phyloP scores from a whole-genome alignment of 768 basidiomycete genomes.

The Butyriboletus loyo region DNA sequence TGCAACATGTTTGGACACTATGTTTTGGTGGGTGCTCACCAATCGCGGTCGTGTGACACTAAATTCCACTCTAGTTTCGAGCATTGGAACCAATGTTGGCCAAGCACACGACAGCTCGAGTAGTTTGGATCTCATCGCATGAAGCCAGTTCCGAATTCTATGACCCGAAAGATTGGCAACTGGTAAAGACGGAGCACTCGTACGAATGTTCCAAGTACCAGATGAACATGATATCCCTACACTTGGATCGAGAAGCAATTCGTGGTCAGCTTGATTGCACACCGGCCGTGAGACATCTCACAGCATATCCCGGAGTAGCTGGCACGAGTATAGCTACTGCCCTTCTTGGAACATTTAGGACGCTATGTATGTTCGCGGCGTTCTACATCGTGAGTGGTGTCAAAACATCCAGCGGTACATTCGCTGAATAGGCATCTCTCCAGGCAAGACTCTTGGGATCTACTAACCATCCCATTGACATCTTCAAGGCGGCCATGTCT shows the following conservation, averaged over 20 bases:
- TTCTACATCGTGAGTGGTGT: constrained; percentile 62
- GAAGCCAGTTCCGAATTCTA: constrained; percentile 56
- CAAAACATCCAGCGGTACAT: not conserved
- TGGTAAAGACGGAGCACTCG: constrained; percentile 53
- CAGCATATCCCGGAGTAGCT: constrained; percentile 68
- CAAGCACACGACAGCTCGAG: constrained; percentile 46
- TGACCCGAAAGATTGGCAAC: constrained; percentile 69
- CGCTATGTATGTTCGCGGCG: constrained; percentile 46
- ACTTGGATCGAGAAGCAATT: constrained; percentile 48
- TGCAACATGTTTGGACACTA: constrained; percentile 84
- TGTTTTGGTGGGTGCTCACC: constrained; percentile 52
- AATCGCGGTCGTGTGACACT: not conserved
- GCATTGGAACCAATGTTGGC: constrained; percentile 52
- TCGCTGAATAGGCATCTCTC: constrained; percentile 1
- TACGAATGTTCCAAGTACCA: constrained; percentile 78
- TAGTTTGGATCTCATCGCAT: constrained; percentile 79
- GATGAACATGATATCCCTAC: constrained; percentile 60
- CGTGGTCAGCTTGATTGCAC: constrained; percentile 19
- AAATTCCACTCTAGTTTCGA: constrained; percentile 52
- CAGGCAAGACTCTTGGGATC: constrained; percentile 73
- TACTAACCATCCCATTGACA: constrained; percentile 55
- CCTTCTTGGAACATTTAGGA: constrained; percentile 43
- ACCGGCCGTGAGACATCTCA: constrained; percentile 45
- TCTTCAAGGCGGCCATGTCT: constrained; percentile 65
- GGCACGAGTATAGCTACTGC: constrained; percentile 57